These are phyloP conservation scores for Mortierella sp. DNA, from an alignment of 371 early-diverging fungal genomes.

Conservation along the genomic window DNA sequence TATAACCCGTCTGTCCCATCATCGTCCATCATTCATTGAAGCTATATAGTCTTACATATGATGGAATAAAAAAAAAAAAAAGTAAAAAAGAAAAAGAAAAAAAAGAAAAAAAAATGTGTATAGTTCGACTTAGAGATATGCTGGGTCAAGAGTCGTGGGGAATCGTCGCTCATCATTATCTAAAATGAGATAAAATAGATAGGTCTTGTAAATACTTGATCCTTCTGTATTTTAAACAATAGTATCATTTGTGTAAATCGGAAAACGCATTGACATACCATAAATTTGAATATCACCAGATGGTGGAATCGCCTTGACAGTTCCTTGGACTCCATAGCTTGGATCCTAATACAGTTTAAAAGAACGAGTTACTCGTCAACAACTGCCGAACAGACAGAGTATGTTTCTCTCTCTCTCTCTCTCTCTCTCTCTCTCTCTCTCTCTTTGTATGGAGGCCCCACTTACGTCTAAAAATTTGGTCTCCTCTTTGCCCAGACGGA, in stretches of 20 bases:
- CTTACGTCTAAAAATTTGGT: conserved; percentile 83
- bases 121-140: conserved; percentile 6
- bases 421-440: too few species aligned
- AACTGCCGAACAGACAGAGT: not conserved
- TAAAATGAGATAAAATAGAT: not conserved
- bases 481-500: conserved; percentile 81
- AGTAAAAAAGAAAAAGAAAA: not conserved
- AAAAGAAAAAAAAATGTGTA: conserved; percentile 7
- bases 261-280: conserved; percentile 13
- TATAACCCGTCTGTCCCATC: not conserved
- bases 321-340: conserved; percentile 48
- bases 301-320: conserved; percentile 34
- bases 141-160: conserved; percentile 20
- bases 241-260: too few species aligned
- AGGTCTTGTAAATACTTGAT: too few species aligned
- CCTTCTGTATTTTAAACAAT: too few species aligned
- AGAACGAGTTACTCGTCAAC: not conserved
- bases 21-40: not conserved
- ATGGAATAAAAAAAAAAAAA: not conserved
- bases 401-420: not conserved
- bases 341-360: conserved; percentile 27
- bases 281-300: conserved; percentile 30
- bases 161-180: conserved; percentile 23
- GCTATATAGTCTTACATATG: not conserved
- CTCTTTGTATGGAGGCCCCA: not conserved